phyloP scores from a whole-genome alignment of 148 eudicot genomes.

The Linanthus parryae region DNA sequence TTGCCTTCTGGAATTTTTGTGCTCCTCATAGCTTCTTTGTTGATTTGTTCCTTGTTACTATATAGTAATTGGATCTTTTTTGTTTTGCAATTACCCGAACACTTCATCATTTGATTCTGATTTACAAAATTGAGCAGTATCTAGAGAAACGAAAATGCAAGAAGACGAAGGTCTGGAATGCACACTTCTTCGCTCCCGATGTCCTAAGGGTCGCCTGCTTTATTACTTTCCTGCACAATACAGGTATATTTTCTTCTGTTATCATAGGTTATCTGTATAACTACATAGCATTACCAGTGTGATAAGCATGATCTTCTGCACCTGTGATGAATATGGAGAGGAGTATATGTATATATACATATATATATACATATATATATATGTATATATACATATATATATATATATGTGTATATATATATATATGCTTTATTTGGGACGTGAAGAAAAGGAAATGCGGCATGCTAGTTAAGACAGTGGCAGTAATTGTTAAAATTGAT shows the following conservation, averaged over 20 bases:
- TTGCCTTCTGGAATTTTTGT: neutral
- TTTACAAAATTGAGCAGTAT: conserved; percentile 38
- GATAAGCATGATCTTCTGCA: neutral
- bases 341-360: neutral
- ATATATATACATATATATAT: neutral
- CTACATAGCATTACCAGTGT: neutral
- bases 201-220: conserved; percentile 94
- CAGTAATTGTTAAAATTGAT: too few relatives aligned
- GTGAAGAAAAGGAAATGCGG: too few relatives aligned
- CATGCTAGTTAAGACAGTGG: too few relatives aligned
- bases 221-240: conserved; percentile 76
- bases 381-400: neutral
- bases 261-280: neutral
- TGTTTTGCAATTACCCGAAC: too few relatives aligned
- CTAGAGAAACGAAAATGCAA: conserved; percentile 29
- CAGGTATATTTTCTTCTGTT: conserved; percentile 27
- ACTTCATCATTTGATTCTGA: too few relatives aligned
- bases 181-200: conserved; percentile 66
- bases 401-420: neutral
- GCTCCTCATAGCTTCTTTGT: neutral
- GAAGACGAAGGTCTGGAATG: conserved; percentile 62
- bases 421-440: too few relatives aligned
- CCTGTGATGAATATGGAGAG: neutral
- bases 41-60: neutral
- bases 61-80: too few relatives aligned